Evolutionary conservation across 208 protist species (phyloP), one percentile per base, ranked within the genome.

Genomic region (Crithidia expoeki): DNA sequence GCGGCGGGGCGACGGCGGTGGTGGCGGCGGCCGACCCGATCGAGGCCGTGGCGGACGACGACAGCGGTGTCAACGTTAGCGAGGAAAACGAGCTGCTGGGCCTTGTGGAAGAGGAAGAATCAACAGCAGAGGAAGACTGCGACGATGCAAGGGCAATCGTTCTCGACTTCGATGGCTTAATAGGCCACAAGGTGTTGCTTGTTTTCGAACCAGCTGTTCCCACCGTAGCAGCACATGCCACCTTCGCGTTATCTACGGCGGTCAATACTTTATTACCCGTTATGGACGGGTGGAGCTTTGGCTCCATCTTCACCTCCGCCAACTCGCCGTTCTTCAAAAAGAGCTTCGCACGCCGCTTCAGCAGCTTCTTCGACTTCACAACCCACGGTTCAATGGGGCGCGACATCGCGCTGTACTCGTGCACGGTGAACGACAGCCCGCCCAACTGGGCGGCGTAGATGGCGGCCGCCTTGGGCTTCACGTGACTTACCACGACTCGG

Each of bases 351-450:
- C 64, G 55, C 51, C 68, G 80, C 67, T 68, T 81, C 11, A 81
- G 57, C 57, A 68, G 28, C 40, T 25, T 46, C 36, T 38, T 30
- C 19, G 62, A 77, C 19, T 70, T 46, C 27, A 88, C 62, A 16
- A 67, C 56, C 89, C 85, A 92, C 55, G 81, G 74, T 72, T 80
- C 51, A 2, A 80, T 27, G 0, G 87, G 88, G 44, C 79, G 79
- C 23, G 90, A 95, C 76, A 86, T 83, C 14, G 59, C 42, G 57
- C 85, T 93, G 80, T 85, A 95, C 79, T 95, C 86, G 63, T 93
- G 81, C 25, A 92, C 81, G 9, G 83, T 72, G 38, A 95, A 44
- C 28, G 85, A 92, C 0, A 95, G 66, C 28, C 90, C 90, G 16
- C 86, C 82, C 1, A 95, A 84, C 14, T 76, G 83, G 11, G 87